Evolutionary conservation across 176 grass and related monocot genomes (phyloP).

Genomic region (Lolium multiflorum): DNA sequence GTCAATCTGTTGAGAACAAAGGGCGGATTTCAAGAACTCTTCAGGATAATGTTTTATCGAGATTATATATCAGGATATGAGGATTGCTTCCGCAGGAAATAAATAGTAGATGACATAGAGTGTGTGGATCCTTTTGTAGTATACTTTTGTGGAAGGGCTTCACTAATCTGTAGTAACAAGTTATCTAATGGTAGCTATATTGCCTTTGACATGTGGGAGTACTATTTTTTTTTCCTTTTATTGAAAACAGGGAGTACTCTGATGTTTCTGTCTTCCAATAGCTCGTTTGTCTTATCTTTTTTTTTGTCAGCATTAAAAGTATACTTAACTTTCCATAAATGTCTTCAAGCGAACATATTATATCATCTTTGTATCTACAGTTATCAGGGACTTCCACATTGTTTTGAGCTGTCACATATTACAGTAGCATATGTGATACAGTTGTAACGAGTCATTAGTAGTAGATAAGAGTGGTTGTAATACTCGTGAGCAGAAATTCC

Average conservation of each 20-base stretch:
- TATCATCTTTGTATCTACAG: background rate
- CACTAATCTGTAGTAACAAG: background rate
- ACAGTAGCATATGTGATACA: too few relatives aligned
- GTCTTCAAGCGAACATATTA: background rate
- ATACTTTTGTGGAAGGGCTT: background rate
- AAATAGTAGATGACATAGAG: background rate
- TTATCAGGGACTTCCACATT: background rate
- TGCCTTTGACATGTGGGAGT: background rate
- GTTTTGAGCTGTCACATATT: background rate
- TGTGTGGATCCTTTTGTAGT: background rate
- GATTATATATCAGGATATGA: background rate
- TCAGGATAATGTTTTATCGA: background rate
- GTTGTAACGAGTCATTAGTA: too few relatives aligned
- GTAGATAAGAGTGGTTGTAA: too few relatives aligned
- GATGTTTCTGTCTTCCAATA: background rate
- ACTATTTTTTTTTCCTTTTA: too few relatives aligned
- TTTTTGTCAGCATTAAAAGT: background rate
- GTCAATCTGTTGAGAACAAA: background rate
- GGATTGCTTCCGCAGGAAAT: constrained; percentile 5
- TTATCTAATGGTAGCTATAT: background rate
- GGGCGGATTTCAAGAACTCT: background rate
- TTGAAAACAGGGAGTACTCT: too few relatives aligned
- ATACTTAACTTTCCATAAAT: background rate
- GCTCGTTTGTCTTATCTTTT: background rate
- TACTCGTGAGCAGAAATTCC: too few relatives aligned